phyloP scores from a whole-genome alignment of 2,329 filamentous ascomycete species.

The Plectosphaerella sp. region DNA sequence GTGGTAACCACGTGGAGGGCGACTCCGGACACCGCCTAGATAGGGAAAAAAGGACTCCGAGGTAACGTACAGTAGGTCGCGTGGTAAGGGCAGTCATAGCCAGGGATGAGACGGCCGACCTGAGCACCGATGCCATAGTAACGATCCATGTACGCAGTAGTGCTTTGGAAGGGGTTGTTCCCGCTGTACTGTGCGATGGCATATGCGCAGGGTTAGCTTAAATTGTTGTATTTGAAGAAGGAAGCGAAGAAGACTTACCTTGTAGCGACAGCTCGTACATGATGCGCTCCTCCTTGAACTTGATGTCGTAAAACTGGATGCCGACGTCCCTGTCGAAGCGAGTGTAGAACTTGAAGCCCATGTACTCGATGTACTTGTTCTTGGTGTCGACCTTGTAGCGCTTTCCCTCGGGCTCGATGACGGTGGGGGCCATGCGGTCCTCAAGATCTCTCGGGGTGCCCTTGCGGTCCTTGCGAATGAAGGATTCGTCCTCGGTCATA shows the following conservation, averaged over 20 bases:
- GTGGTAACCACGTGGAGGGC: no score
- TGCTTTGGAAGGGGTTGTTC: slow-evolving; percentile 2
- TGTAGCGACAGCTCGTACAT: slow-evolving; percentile 27
- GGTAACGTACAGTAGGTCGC: slow-evolving; percentile 8
- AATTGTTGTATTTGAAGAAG: background rate
- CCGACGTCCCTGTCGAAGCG: slow-evolving; percentile 4
- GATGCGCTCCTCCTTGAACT: slow-evolving; percentile 43
- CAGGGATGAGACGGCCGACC: slow-evolving; percentile 4
- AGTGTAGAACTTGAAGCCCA: slow-evolving; percentile 15
- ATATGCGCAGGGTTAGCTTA: background rate
- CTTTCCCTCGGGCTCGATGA: slow-evolving; percentile 12
- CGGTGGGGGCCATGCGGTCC: slow-evolving; percentile 10
- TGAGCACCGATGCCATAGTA: slow-evolving; percentile 3
- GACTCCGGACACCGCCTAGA: no score
- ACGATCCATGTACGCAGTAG: slow-evolving; percentile 2
- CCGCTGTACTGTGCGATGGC: slow-evolving; percentile 2
- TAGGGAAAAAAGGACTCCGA: no score
- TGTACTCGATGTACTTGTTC: slow-evolving; percentile 14
- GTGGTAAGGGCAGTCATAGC: slow-evolving; percentile 8
- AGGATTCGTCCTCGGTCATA: slow-evolving; percentile 7
- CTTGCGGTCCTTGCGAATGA: slow-evolving; percentile 13
- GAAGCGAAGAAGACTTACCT: background rate
- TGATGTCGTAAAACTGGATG: slow-evolving; percentile 4
- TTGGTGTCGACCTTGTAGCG: slow-evolving; percentile 12
- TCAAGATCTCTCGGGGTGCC: slow-evolving; percentile 11